phyloP scores from a whole-genome alignment of 441 rosid genomes.

The Adansonia gregorii region DNA sequence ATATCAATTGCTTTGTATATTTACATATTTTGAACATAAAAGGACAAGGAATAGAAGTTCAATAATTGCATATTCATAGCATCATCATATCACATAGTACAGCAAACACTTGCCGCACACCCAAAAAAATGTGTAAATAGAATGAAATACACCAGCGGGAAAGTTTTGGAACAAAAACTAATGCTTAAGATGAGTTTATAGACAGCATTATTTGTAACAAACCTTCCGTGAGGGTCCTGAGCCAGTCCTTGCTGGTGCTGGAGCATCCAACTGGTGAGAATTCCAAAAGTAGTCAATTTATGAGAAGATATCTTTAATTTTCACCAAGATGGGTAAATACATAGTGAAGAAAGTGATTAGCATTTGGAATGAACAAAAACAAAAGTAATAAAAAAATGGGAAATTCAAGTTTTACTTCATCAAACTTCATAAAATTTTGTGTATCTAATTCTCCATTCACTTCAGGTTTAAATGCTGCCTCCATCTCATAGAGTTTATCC shows the following conservation, averaged over 20 bases:
- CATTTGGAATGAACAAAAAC: slow-evolving; percentile 18
- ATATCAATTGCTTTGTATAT: not conserved
- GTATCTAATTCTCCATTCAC: slow-evolving; percentile 94
- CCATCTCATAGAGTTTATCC: slow-evolving; percentile 93
- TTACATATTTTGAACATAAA: not conserved
- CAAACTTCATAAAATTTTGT: slow-evolving; percentile 96
- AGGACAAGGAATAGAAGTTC: slow-evolving; percentile 1
- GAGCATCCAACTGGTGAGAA: slow-evolving; percentile 66
- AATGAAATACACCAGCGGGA: slow-evolving; percentile 7
- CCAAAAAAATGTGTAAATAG: not conserved
- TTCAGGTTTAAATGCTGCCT: slow-evolving; percentile 94
- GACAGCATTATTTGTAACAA: slow-evolving; percentile 36
- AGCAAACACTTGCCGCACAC: slow-evolving; percentile 14
- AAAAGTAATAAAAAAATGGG: slow-evolving; percentile 8
- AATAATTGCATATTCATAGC: not conserved
- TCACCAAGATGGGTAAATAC: slow-evolving; percentile 17
- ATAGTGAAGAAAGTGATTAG: slow-evolving; percentile 24
- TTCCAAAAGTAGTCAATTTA: slow-evolving; percentile 28
- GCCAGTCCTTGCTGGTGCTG: slow-evolving; percentile 69
- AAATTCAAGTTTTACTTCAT: slow-evolving; percentile 63
- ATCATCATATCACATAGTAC: not conserved
- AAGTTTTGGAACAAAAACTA: slow-evolving; percentile 15
- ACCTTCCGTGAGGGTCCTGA: slow-evolving; percentile 94
- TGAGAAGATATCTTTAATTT: slow-evolving; percentile 18
- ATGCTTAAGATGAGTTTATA: slow-evolving; percentile 5